Evolutionary conservation across 2,329 filamentous ascomycete genomes (phyloP).

Genomic region (Ilyonectria robusta): DNA sequence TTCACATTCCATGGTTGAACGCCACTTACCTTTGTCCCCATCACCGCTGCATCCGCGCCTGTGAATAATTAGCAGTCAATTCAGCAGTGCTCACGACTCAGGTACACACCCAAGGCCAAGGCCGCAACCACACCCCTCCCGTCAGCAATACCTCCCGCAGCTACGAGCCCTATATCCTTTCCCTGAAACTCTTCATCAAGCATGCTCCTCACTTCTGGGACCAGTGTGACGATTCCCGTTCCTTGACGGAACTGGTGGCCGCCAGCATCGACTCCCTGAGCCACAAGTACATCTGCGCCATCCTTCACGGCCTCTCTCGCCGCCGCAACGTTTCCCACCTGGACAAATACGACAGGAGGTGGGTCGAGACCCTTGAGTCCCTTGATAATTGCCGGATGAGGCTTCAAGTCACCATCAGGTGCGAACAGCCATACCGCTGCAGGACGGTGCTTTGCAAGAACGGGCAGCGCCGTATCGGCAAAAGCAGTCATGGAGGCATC

Average conservation of each 20-base stretch:
- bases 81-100: not conserved
- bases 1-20: too few relatives aligned
- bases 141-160: conserved; percentile 73
- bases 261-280: conserved; percentile 75
- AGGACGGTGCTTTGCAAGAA: conserved; percentile 68
- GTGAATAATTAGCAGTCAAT: conserved; percentile 23
- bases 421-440: conserved; percentile 79
- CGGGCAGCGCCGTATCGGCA: conserved; percentile 59
- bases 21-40: conserved; percentile 59
- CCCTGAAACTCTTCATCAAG: conserved; percentile 56
- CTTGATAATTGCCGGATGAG: conserved; percentile 55
- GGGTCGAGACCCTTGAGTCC: conserved; percentile 49
- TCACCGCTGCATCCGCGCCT: conserved; percentile 61
- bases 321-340: conserved; percentile 72
- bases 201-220: conserved; percentile 70
- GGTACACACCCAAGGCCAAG: conserved; percentile 64
- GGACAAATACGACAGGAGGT: conserved; percentile 68
- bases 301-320: conserved; percentile 64
- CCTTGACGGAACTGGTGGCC: conserved; percentile 72
- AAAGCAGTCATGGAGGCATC: conserved; percentile 58
- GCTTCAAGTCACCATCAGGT: conserved; percentile 60
- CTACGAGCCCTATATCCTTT: conserved; percentile 60
- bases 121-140: conserved; percentile 69
- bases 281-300: conserved; percentile 71
- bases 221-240: conserved; percentile 67